Percentiles rank a stretch among this genome's conserved stretches.
Conservation (phyloP, 2,329 filamentous ascomycete genomes). For the Onygenales sp. region DNA sequence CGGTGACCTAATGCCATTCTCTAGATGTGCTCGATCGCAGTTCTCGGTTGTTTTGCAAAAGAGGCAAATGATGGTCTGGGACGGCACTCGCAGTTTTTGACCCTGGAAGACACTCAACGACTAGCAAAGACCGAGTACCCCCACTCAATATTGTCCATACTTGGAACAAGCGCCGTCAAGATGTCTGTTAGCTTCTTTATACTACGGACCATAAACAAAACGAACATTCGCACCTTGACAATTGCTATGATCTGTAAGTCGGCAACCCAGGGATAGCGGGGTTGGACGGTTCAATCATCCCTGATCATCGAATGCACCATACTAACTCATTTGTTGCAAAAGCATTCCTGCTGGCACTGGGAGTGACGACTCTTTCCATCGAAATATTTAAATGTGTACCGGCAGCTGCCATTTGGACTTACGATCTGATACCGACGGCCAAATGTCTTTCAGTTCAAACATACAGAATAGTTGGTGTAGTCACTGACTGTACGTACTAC, state of each 20-base stretch:
- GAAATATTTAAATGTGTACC: constrained; percentile 41
- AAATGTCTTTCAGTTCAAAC: constrained; percentile 34
- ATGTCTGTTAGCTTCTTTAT: constrained; percentile 40
- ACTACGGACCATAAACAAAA: constrained; percentile 33
- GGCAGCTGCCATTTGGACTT: constrained; percentile 37
- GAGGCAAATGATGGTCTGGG: constrained; percentile 40
- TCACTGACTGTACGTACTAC: constrained; percentile 27
- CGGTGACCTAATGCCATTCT: background rate
- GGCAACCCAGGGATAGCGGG: background rate
- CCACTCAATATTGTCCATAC: constrained; percentile 39
- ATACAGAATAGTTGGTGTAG: constrained; percentile 38
- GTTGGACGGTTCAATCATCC: background rate
- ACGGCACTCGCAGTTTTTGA: constrained; percentile 32
- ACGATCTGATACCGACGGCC: constrained; percentile 23
- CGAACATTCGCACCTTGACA: constrained; percentile 32
- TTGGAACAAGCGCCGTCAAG: constrained; percentile 38
- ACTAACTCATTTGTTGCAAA: constrained; percentile 10
- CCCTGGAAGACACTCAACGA: constrained; percentile 20
- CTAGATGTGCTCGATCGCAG: constrained; percentile 17
- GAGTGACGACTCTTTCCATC: constrained; percentile 35
- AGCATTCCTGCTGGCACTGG: constrained; percentile 35
- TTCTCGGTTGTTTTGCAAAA: constrained; percentile 34
- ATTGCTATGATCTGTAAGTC: constrained; percentile 34
- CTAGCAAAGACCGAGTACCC: constrained; percentile 37
- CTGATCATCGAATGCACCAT: background rate